Base-by-base conservation (phyloP, 371 early-diverging fungal species). In the Mucor saturninus region DNA sequence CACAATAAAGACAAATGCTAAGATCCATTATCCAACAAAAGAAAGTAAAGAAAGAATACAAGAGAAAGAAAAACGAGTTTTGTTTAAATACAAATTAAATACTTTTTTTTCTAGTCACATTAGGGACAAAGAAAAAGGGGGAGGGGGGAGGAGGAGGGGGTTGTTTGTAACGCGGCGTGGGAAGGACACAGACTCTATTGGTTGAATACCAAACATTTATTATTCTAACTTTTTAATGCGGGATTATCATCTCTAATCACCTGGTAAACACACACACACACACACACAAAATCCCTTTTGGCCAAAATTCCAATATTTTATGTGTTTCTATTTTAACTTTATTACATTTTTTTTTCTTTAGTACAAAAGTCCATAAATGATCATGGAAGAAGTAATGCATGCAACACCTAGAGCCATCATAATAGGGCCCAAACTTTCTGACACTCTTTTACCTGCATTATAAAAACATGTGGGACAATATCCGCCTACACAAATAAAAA, bases 401-500 rank as follows among this genome's bases (percentile, higher is more conserved):
- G 81, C 81, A 31, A 80, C 52, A 38, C 73, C 71, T 40, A 80
- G 62, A 9, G 76, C 76, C 53, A 74, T 54, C 37, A 66, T 73
- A 29, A 75, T 56, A 21, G 67, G 65, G 5, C 72, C 73, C 45
- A 76, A 63, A 11, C 60, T 55, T 26, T 70, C 66, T n/a, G 54
- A 38, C 15, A 74, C 40, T 38, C 60, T 53, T 54, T 46, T 66
- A n/a, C 64, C 73, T 37, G 72, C 73, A 67, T 64, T 78, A 39
- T 81, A 75, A 42, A 77, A 76, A 50, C 81, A 80, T 9, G 64
- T 65, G 49, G 81, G 81, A 59, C 81, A 80, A 50, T 70, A 68
- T 48, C 54, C 66, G n/a, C 63, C 77, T 76, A 69, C 42, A 50
- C 28, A 10, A 31, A 45, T 32, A 9, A 21, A 57, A 37, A 35